Percentiles rank a stretch among this genome's conserved stretches.
These are phyloP conservation scores for Centrapalus pauciflorus DNA, from an alignment of 129 eudicot species.

Conservation along the genomic window DNA sequence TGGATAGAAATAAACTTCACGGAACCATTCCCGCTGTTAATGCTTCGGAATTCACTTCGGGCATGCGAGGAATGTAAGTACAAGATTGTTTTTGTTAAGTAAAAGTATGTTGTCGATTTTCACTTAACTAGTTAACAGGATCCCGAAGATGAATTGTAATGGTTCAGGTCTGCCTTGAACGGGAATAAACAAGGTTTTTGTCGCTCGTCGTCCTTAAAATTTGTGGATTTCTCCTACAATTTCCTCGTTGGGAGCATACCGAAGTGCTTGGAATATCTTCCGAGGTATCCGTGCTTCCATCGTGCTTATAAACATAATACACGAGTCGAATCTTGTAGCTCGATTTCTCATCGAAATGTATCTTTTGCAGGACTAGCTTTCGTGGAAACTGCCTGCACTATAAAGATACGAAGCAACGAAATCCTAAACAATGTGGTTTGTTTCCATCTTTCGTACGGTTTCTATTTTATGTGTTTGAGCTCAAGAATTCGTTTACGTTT, in stretches of 20 bases:
- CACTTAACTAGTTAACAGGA: background rate
- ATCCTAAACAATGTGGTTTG: slow-evolving; percentile 71
- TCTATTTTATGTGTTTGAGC: background rate
- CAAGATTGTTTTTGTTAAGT: background rate
- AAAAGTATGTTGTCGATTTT: background rate
- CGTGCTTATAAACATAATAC: no score
- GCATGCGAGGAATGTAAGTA: slow-evolving; percentile 44
- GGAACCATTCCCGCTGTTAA: slow-evolving; percentile 59
- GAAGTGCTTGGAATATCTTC: slow-evolving; percentile 66
- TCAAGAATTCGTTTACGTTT: background rate
- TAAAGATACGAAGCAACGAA: slow-evolving; percentile 64
- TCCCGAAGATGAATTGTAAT: background rate
- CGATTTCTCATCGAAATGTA: slow-evolving; percentile 2
- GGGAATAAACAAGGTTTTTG: slow-evolving; percentile 61
- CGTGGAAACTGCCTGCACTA: slow-evolving; percentile 82
- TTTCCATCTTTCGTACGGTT: background rate
- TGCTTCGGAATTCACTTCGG: slow-evolving; percentile 22
- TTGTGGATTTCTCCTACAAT: slow-evolving; percentile 74
- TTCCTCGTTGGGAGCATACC: slow-evolving; percentile 71
- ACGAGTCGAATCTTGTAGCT: background rate
- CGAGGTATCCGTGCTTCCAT: slow-evolving; percentile 43
- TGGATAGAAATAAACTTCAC: slow-evolving; percentile 73
- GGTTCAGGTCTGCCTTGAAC: slow-evolving; percentile 47
- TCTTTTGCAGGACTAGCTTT: slow-evolving; percentile 58
- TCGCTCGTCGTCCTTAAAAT: slow-evolving; percentile 54